phyloP scores from a whole-genome alignment of 805 yeast species.

The Starmerella stellata region DNA sequence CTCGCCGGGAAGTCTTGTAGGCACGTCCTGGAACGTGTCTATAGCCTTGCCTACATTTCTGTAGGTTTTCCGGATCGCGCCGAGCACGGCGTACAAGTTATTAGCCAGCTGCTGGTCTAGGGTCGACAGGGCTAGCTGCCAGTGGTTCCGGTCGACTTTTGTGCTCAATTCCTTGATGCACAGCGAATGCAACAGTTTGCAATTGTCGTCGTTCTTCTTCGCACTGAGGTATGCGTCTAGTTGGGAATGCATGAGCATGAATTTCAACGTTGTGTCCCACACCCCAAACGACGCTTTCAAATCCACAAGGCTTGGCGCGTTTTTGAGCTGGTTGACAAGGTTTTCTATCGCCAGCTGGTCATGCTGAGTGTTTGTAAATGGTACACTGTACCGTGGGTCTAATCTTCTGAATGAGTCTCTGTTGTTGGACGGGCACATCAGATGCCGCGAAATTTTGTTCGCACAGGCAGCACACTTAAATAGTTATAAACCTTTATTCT shows the following conservation, averaged over 20 bases:
- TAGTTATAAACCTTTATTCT: too few species aligned
- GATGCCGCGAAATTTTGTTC: neutral
- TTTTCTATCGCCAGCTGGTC: neutral
- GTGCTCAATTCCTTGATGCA: neutral
- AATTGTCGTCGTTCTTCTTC: neutral
- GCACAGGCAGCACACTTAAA: too few species aligned
- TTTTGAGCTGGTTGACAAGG: neutral
- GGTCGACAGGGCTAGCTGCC: neutral
- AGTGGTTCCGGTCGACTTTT: neutral
- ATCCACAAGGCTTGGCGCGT: neutral
- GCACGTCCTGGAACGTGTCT: neutral
- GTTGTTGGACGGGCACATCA: too few species aligned
- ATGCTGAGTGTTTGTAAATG: neutral
- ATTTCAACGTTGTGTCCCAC: neutral
- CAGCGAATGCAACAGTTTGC: neutral
- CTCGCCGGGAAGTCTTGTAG: neutral
- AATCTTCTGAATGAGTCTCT: too few species aligned
- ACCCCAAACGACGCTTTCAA: neutral
- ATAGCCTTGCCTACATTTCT: neutral
- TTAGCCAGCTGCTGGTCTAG: neutral
- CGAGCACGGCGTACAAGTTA: neutral
- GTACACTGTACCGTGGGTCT: neutral
- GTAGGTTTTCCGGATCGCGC: neutral
- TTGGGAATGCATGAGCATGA: neutral
- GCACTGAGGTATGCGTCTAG: neutral